phyloP scores from a whole-genome alignment of 2,329 filamentous ascomycete genomes.

The Arthrobotrys sinensis region DNA sequence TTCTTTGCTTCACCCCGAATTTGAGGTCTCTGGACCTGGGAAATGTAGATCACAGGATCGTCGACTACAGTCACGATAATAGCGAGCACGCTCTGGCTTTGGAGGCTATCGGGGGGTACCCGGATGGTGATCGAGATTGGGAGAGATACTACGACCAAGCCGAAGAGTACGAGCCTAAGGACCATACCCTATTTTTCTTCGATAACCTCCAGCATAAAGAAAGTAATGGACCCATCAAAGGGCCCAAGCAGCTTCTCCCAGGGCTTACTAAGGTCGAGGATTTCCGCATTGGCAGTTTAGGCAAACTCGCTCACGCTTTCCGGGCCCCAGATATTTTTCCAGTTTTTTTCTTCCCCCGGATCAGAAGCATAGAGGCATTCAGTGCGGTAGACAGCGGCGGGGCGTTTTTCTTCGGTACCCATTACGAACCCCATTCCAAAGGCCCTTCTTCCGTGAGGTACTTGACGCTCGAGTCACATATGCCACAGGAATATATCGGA shows the following conservation, averaged over 20 bases:
- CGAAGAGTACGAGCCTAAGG: too few species aligned
- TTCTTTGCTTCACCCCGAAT: slow-evolving; percentile 23
- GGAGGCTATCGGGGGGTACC: not conserved
- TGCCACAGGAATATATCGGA: too few species aligned
- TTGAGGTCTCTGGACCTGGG: not conserved
- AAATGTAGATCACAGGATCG: not conserved
- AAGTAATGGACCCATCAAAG: not conserved
- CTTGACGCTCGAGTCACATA: not conserved
- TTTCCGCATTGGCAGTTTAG: not conserved
- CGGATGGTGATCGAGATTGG: too few species aligned
- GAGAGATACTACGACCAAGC: too few species aligned
- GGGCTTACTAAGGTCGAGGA: not conserved
- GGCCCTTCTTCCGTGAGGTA: not conserved
- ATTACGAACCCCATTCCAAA: not conserved
- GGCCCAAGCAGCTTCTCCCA: not conserved
- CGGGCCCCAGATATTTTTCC: not conserved
- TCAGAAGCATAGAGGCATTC: slow-evolving; percentile 1
- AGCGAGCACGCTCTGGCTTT: not conserved
- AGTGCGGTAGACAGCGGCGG: not conserved
- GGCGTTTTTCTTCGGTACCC: too few species aligned
- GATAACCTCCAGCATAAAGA: not conserved
- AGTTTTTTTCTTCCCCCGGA: not conserved
- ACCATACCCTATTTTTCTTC: not conserved
- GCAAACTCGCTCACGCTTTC: not conserved
- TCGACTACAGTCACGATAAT: not conserved